Evolutionary conservation across 2,329 filamentous ascomycete genomes (phyloP).

Genomic region (Boeremia exigua): DNA sequence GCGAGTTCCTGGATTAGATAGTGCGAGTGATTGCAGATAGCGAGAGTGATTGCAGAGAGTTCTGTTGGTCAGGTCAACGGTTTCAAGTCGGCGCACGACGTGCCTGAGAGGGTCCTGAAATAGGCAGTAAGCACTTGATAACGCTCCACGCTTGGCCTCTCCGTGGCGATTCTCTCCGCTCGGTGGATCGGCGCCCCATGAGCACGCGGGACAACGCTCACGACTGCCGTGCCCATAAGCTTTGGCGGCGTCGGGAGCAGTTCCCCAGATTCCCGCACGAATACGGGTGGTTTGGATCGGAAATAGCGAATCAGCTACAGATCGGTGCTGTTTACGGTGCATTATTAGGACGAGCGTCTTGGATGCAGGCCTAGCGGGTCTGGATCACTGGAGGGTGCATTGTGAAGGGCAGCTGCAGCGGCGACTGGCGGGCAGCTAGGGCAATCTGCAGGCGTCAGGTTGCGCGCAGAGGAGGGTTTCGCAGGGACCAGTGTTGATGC

Average conservation of each 20-base stretch:
- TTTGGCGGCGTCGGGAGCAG: slow-evolving; percentile 14
- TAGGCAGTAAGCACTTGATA: no score
- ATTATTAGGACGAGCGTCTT: neutral
- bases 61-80: no score
- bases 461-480: slow-evolving; percentile 5
- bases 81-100: no score
- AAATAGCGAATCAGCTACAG: slow-evolving; percentile 1
- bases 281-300: slow-evolving; percentile 12
- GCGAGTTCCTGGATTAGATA: no score
- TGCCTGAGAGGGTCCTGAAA: no score
- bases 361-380: slow-evolving; percentile 8
- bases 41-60: no score
- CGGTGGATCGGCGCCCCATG: no score
- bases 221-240: neutral
- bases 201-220: no score
- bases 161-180: no score
- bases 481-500: slow-evolving; percentile 5
- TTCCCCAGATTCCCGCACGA: slow-evolving; percentile 16
- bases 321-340: slow-evolving; percentile 8
- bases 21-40: no score
- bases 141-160: no score
- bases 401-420: slow-evolving; percentile 2
- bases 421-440: slow-evolving; percentile 8
- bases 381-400: slow-evolving; percentile 4
- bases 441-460: slow-evolving; percentile 10